Percentiles rank a stretch among this genome's conserved stretches.
phyloP scores from a whole-genome alignment of 176 grass and related monocot species.

The Avena atlantica region DNA sequence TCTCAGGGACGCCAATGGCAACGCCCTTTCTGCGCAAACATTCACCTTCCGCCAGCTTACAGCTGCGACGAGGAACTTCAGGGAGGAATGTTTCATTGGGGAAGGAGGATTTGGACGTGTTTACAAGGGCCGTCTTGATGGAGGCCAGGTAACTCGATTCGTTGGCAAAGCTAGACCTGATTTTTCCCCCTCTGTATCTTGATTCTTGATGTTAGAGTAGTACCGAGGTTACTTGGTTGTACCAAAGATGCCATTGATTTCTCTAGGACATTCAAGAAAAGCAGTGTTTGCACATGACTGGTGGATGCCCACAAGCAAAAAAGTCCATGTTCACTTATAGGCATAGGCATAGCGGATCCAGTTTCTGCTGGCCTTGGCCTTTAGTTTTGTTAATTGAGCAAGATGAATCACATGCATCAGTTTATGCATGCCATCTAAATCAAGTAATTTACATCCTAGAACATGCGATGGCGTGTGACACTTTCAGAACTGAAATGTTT shows the following conservation, averaged over 20 bases:
- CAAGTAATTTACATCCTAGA: conserved; percentile 7
- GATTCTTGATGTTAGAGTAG: conserved; percentile 42
- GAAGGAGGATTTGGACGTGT: conserved; percentile 94
- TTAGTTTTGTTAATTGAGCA: conserved; percentile 31
- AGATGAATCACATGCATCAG: conserved; percentile 36
- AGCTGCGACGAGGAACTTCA: conserved; percentile 77
- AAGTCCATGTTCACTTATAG: conserved; percentile 45
- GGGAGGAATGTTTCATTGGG: conserved; percentile 80
- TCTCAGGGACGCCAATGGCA: conserved; percentile 58
- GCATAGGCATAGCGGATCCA: conserved; percentile 30
- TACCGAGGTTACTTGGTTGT: conserved; percentile 41
- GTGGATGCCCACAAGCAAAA: conserved; percentile 46
- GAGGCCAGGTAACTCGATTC: conserved; percentile 61
- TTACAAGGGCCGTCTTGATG: conserved; percentile 79
- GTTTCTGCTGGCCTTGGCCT: conserved; percentile 36
- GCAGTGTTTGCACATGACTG: conserved; percentile 47
- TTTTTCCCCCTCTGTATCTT: background rate
- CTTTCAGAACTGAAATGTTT: conserved; percentile 32
- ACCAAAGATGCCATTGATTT: conserved; percentile 44
- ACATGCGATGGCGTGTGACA: background rate
- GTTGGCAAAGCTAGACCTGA: background rate
- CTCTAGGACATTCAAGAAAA: conserved; percentile 53
- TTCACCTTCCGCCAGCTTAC: conserved; percentile 93
- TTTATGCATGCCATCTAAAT: conserved; percentile 17
- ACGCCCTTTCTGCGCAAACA: conserved; percentile 66